Percentiles rank a stretch among this genome's conserved stretches.
phyloP scores from a whole-genome alignment of 495 filamentous ascomycete species.

The Neurospora pannonica region DNA sequence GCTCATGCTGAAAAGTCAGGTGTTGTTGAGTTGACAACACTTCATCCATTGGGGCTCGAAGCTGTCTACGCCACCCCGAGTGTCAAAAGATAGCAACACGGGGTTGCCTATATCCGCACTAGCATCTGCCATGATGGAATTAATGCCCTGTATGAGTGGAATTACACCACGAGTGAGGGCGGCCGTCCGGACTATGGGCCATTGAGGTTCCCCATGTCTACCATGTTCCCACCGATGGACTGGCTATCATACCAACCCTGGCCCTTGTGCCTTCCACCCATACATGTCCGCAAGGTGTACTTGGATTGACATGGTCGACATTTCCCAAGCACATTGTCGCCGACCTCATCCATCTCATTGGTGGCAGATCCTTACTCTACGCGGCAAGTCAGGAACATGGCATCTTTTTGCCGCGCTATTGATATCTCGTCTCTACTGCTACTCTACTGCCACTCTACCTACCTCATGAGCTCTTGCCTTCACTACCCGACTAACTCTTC shows the following conservation, averaged over 20 bases:
- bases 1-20: background rate
- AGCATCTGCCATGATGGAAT: background rate
- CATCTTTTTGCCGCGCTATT: conserved; percentile 7
- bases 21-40: background rate
- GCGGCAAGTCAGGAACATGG: conserved; percentile 2
- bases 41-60: background rate
- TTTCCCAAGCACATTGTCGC: conserved; percentile 1
- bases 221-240: background rate
- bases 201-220: background rate
- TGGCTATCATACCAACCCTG: background rate
- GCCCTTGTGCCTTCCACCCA: background rate
- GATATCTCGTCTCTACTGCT: conserved; percentile 9
- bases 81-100: background rate
- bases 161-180: background rate
- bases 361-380: background rate
- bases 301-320: conserved; percentile 1
- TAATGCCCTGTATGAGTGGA: background rate
- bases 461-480: background rate
- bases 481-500: conserved; percentile 5
- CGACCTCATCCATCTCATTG: background rate
- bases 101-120: background rate
- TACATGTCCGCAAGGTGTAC: background rate
- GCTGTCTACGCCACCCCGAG: background rate
- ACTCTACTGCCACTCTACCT: background rate
- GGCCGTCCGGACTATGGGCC: background rate